Conservation (phyloP, 164 flowering plant species). For the Piper longum region DNA sequence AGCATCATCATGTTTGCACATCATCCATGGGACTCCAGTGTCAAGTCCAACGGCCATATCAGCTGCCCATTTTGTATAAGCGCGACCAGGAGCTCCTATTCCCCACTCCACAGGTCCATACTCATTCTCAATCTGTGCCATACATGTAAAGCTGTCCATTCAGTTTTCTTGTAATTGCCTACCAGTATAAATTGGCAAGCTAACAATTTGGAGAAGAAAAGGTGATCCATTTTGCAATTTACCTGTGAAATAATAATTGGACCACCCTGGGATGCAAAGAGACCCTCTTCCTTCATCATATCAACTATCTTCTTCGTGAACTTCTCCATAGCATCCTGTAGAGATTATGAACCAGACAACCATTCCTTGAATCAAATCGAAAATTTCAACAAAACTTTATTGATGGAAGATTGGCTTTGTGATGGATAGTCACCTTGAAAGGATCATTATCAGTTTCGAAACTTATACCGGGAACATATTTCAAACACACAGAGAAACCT, state of each 20-base stretch:
- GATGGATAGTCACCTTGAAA: conserved; percentile 49
- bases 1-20: conserved; percentile 94
- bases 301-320: conserved; percentile 25
- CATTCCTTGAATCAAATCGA: neutral
- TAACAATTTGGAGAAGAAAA: neutral
- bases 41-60: conserved; percentile 16
- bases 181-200: no score
- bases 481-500: conserved; percentile 97
- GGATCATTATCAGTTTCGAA: conserved; percentile 93
- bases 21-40: conserved; percentile 83
- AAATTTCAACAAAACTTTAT: neutral
- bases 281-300: conserved; percentile 30
- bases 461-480: conserved; percentile 71
- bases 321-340: conserved; percentile 21
- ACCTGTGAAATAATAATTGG: conserved; percentile 48
- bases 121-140: conserved; percentile 75
- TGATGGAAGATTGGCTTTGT: neutral
- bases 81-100: neutral
- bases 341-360: neutral
- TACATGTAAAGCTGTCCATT: neutral
- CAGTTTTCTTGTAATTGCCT: no score
- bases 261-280: conserved; percentile 48
- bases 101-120: conserved; percentile 39
- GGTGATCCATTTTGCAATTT: neutral
- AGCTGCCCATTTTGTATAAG: conserved; percentile 9